Base-by-base conservation (phyloP, 2,329 filamentous ascomycete genomes). In the Colletotrichum liriopes region DNA sequence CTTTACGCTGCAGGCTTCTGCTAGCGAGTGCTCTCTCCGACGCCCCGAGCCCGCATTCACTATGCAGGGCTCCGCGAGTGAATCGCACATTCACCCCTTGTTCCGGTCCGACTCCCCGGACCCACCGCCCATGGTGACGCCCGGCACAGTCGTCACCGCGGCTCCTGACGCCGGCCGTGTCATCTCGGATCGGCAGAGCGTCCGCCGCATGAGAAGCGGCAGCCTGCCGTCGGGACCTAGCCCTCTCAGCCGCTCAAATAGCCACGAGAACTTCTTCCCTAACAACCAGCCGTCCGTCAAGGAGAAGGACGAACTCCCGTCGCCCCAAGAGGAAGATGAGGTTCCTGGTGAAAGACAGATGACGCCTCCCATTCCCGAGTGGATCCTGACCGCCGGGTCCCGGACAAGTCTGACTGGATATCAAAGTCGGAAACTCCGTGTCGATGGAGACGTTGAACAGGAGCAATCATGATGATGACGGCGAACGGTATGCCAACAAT, bases 41-140 rank as follows among this genome's bases (percentile, higher is more conserved):
- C 56, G 64, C 14, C 65, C 72, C 5, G 67, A 71, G 56, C 68
- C 67, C 11, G 73, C 78, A 73, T 56, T 77, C 74, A 83, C 80
- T 20, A 81, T 81, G 62, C 79, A 83, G 37, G 67, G 76, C 3
- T 81, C 76, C 3, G 83, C 78, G 61, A 86, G 86, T 76, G 92
- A 95, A 79, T 86, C 90, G 4, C 90, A 94, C 77, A 94, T 95
- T 56, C 93, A 95, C 79, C 93, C 93, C 11, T 86, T 95, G 3
- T 95, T 95, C 84, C 88, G 93, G 71, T 91, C 91, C 7, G 92
- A 94, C 78, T 93, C 90, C 51, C 92, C 92, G 0, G 87, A 86
- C 1, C 92, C 92, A 9, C 91, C 92, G 1, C 89, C 93, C 0
- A 82, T 89, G 7, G 86, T 88, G 1, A 93, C 92, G 0, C 91